These are phyloP conservation scores for Nephromyces sp. DNA, from an alignment of 169 alveolate genomes.

Conservation along the genomic window DNA sequence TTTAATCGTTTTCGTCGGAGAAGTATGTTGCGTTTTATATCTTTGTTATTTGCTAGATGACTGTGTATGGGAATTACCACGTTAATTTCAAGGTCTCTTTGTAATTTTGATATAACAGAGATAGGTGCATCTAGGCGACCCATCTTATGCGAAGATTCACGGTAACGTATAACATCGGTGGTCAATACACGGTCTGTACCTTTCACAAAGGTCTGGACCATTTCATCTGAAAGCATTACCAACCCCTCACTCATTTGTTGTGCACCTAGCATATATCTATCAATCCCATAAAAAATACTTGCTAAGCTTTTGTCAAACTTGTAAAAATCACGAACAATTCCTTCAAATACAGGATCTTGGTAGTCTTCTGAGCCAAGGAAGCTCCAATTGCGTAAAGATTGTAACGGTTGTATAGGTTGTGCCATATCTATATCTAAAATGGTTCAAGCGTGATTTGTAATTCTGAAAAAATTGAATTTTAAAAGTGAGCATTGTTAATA, in stretches of 20 bases:
- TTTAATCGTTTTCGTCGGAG: not conserved
- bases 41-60: conserved; percentile 16
- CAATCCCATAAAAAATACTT: conserved; percentile 13
- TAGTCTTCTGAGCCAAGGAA: no score
- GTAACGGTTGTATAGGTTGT: no score
- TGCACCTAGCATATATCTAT: conserved; percentile 4
- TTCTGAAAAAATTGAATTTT: no score
- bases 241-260: conserved; percentile 23
- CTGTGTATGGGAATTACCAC: conserved; percentile 13
- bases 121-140: conserved; percentile 34
- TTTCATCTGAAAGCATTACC: conserved; percentile 14
- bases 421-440: no score
- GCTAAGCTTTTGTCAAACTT: conserved; percentile 22
- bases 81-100: conserved; percentile 25
- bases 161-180: conserved; percentile 7
- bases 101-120: conserved; percentile 10
- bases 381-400: no score
- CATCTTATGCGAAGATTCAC: conserved; percentile 17
- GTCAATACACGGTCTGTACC: conserved; percentile 7
- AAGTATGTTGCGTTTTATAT: not conserved
- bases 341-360: conserved; percentile 34
- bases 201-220: conserved; percentile 17
- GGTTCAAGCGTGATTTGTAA: no score
- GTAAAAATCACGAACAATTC: conserved; percentile 30
- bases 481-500: no score